Percentiles rank a stretch among this genome's conserved stretches.
Conservation (phyloP, 2,329 filamentous ascomycete species). For the Colletotrichum musicola region DNA sequence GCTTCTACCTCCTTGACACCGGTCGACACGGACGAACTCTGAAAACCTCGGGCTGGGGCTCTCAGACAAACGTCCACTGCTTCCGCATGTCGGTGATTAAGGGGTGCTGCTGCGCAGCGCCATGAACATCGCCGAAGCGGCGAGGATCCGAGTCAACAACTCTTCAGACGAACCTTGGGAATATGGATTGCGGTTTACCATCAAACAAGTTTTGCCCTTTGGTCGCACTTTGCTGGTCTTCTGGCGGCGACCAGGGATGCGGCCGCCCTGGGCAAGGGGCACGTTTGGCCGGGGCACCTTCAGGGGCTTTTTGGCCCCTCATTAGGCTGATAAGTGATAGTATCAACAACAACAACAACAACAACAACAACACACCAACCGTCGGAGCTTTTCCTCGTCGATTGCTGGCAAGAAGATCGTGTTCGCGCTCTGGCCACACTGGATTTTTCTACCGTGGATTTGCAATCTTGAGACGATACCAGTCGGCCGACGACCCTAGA, state of each 20-base stretch:
- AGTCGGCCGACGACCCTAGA: conserved; percentile 21
- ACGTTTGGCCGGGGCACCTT: conserved; percentile 8
- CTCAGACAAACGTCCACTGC: conserved; percentile 6
- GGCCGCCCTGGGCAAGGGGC: conserved; percentile 4
- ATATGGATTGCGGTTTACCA: conserved; percentile 7
- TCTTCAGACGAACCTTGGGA: conserved; percentile 35
- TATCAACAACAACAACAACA: conserved; percentile 1
- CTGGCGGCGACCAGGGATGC: conserved; percentile 10
- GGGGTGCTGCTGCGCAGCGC: neutral
- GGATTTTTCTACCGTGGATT: conserved; percentile 23
- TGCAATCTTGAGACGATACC: conserved; percentile 41
- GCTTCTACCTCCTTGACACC: neutral
- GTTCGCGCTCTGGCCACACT: conserved; percentile 11
- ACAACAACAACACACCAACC: conserved; percentile 15
- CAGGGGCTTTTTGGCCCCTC: conserved; percentile 13
- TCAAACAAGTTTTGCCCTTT: conserved; percentile 22
- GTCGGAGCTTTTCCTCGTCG: conserved; percentile 11
- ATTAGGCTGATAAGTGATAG: neutral
- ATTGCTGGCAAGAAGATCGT: neutral
- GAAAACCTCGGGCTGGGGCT: neutral
- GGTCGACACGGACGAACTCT: neutral
- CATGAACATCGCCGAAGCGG: conserved; percentile 18
- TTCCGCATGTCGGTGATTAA: conserved; percentile 6
- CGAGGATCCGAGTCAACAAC: conserved; percentile 16
- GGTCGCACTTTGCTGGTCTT: neutral